Evolutionary conservation across 805 yeast genomes (phyloP).

Genomic region (Isabelozyma rhagii): DNA sequence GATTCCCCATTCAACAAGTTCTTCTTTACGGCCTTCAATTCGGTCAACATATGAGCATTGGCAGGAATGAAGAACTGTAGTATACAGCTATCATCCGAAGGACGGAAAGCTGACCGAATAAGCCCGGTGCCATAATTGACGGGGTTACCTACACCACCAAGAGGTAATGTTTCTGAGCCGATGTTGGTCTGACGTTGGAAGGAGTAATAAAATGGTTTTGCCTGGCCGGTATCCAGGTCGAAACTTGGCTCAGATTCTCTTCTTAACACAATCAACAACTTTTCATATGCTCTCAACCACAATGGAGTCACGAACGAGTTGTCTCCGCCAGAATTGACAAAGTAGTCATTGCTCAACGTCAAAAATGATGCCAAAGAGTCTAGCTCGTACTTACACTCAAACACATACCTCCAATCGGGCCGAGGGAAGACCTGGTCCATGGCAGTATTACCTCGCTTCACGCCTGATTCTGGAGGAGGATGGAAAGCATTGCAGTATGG

Average conservation of each 20-base stretch:
- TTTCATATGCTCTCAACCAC: conserved; percentile 62
- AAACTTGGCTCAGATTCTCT: conserved; percentile 65
- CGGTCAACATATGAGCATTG: conserved; percentile 71
- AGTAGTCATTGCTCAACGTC: conserved; percentile 71
- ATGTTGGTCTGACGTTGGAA: conserved; percentile 72
- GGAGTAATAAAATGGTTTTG: conserved; percentile 51
- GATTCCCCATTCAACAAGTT: conserved; percentile 14
- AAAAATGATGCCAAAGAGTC: conserved; percentile 84
- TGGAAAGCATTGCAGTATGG: conserved; percentile 94
- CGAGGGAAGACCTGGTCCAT: conserved; percentile 64
- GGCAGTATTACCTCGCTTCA: conserved; percentile 49
- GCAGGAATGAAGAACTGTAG: conserved; percentile 82
- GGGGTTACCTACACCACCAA: conserved; percentile 82
- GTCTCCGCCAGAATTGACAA: conserved; percentile 48
- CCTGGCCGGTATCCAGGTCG: conserved; percentile 45
- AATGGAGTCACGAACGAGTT: conserved; percentile 39
- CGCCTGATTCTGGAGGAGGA: conserved; percentile 60
- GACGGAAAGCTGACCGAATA: conserved; percentile 80
- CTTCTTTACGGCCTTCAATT: conserved; percentile 40
- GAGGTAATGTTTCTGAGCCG: conserved; percentile 78
- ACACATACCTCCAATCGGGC: conserved; percentile 69
- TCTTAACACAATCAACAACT: conserved; percentile 48
- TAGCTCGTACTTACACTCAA: conserved; percentile 87
- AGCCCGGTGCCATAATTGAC: conserved; percentile 68
- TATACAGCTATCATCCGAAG: conserved; percentile 85